These are phyloP conservation scores for Daldinia grandis DNA, from an alignment of 495 filamentous ascomycete genomes.

Conservation along the genomic window DNA sequence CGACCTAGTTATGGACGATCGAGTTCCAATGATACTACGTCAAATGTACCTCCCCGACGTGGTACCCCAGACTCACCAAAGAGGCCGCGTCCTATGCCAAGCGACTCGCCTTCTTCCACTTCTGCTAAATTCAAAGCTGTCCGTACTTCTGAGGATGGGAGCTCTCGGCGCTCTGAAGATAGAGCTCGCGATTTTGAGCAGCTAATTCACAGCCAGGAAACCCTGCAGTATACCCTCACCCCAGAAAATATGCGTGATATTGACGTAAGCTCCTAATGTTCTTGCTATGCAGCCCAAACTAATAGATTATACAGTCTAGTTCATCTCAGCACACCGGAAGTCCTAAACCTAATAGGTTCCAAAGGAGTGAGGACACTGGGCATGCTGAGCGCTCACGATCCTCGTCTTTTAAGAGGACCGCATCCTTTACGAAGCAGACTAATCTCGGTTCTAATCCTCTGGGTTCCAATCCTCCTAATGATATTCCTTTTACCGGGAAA, in stretches of 20 bases:
- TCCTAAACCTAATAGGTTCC: constrained; percentile 45
- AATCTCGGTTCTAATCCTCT: constrained; percentile 50
- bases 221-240: constrained; percentile 92
- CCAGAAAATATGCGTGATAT: constrained; percentile 88
- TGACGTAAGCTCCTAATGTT: constrained; percentile 64
- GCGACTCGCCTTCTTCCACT: constrained; percentile 50
- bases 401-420: constrained; percentile 51
- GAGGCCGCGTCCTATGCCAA: constrained; percentile 29
- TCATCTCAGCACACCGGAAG: constrained; percentile 48
- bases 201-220: constrained; percentile 88
- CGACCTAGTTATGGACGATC: constrained; percentile 39
- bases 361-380: constrained; percentile 55
- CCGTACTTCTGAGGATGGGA: constrained; percentile 61
- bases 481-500: constrained; percentile 45
- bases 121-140: constrained; percentile 56
- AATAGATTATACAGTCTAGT: constrained; percentile 48
- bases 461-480: constrained; percentile 47
- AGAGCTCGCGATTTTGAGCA: constrained; percentile 74
- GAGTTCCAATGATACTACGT: constrained; percentile 20
- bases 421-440: constrained; percentile 52
- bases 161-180: constrained; percentile 51
- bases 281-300: constrained; percentile 20
- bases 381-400: constrained; percentile 51
- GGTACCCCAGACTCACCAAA: constrained; percentile 41
- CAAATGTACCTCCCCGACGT: constrained; percentile 23